Base-by-base conservation (phyloP, 192 early-diverging fungal genomes). In the Helicostylum pulchrum region DNA sequence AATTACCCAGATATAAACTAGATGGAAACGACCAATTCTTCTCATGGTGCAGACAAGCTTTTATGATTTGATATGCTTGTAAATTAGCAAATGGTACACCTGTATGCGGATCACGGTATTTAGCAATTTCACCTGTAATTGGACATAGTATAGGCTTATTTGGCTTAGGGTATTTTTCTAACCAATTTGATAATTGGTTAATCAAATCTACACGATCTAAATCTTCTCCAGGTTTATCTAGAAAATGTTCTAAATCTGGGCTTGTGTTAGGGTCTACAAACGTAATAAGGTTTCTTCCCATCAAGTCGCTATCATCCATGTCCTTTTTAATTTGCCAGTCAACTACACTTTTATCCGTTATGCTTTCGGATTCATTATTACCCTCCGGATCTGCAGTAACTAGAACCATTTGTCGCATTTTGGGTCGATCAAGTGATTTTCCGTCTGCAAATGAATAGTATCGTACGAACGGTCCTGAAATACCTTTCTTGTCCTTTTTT, bases 111-210 rank as follows among this genome's bases (percentile, higher is more conserved):
- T 88, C 85, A 34, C 74, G 70, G 67, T 87, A 90, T 23, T 72
- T 77, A 11, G 87, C 88, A 7, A 68, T 66, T 26, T 81, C 65
- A 7, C 87, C 87, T 7, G 88, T 88, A 45, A 90, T 76, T 9
- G 77, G 81, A 57, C 88, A 90, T 4, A 74, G 31, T 2, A 73
- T 36, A 8, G 74, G 70, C 30, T 71, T 30, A 3, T 51, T 34
- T 7, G 74, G 69, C 53, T 68, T 64, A 4, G 60, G 52, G 1
- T 31, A 20, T 23, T 61, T 65, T 10, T 67, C 49, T 15, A 64
- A 9, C 74, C 74, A 75, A 15, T 14, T 5, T 9, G 26, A 34
- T 3, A 71, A 44, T 36, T 53, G n/a, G 0, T 70, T 61, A 45
- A 71, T 72, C 12, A 71, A 32, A 46, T 68, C 69, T 26, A 56